Percentiles rank a stretch among this genome's conserved stretches.
Evolutionary conservation across 495 filamentous ascomycete species (phyloP).

Genomic region (Penicillium canescens): DNA sequence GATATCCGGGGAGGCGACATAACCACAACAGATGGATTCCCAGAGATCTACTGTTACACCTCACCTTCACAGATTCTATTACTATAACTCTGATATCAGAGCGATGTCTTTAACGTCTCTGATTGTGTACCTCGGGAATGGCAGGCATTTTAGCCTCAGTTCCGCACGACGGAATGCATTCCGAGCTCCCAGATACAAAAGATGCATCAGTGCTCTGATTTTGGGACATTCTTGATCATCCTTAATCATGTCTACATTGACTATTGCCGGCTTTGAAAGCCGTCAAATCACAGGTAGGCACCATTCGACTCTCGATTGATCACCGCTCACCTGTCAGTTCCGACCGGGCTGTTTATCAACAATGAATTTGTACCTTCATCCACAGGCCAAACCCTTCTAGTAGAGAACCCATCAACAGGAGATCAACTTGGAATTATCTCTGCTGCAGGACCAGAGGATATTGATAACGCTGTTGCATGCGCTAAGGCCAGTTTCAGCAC

Average conservation of each 20-base stretch:
- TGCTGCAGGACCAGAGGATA: constrained; percentile 29
- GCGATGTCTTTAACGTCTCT: no score
- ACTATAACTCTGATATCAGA: no score
- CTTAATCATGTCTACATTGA: constrained; percentile 11
- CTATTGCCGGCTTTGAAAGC: constrained; percentile 15
- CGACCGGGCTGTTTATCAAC: constrained; percentile 40
- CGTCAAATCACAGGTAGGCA: constrained; percentile 19
- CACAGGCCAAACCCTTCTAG: constrained; percentile 15
- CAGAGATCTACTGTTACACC: no score
- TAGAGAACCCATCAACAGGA: constrained; percentile 33
- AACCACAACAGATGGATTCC: no score
- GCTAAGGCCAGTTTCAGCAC: constrained; percentile 37
- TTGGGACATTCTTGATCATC: no score
- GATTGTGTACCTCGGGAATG: neutral
- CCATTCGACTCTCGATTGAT: neutral
- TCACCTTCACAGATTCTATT: no score
- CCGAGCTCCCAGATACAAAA: constrained; percentile 6
- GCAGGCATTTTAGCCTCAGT: neutral
- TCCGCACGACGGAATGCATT: constrained; percentile 7
- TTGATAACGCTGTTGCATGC: constrained; percentile 55
- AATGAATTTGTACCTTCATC: constrained; percentile 33
- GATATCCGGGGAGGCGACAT: no score
- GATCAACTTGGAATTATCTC: constrained; percentile 26
- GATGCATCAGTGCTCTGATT: neutral
- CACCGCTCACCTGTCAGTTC: constrained; percentile 9